Evolutionary conservation across 1,284 basidiomycete species (phyloP), one percentile per base, ranked within the genome.

Genomic region (Microbotryum lychnidis-dioicae): DNA sequence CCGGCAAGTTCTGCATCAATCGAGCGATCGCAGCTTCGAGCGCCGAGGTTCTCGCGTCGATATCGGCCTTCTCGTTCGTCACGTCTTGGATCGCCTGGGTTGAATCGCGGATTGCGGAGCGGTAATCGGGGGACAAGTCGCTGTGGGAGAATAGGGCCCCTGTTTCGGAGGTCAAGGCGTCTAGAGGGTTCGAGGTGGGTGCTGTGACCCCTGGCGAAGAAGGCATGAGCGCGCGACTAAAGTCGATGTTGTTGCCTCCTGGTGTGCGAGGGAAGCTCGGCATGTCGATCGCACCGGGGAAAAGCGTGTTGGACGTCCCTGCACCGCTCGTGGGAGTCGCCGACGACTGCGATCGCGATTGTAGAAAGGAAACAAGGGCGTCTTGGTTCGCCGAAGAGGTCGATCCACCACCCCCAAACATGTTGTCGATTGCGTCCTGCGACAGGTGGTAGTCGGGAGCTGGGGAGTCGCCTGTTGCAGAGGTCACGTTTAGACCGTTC

Each of bases 31-130:
- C 64, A 14, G 46, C 47, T 49, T 68, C 67, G 56, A 68, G 58
- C 58, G 59, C 64, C n/a, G 67, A 53, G 4, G 67, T 68, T 3
- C 67, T 56, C 14, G 49, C 23, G n/a, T 66, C 62, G 12, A 68
- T 64, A 51, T 66, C 60, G 44, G 45, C 56, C 45, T 62, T 62
- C 31, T 68, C 67, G 42, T 23, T 44, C 44, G 54, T 53, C 42
- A 66, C 51, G n/a, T 56, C 56, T 4, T 50, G 12, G 20, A 66
- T 25, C 2, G 54, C 51, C 4, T 58, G 48, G 33, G 59, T 58
- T 48, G 60, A 56, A 3, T 60, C 50, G 9, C 55, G 57, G 29
- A 64, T 44, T 23, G 25, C 56, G 37, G 58, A 37, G n/a, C 29
- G 16, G 37, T 50, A 56, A 29, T 42, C 45, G 14, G 46, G 44